phyloP scores from a whole-genome alignment of 441 rosid genomes.

The Corymbia citriodora region DNA sequence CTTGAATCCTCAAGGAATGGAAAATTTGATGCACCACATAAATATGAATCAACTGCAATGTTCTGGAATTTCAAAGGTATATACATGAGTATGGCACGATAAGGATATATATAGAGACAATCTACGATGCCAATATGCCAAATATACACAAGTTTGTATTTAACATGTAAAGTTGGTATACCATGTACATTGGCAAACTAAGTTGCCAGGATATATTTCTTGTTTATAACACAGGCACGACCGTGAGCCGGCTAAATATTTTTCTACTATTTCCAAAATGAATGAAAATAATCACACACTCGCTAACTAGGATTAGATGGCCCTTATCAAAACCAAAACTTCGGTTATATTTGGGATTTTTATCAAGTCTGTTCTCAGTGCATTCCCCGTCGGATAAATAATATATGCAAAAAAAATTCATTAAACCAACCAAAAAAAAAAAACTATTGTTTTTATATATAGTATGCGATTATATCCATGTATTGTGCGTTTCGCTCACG shows the following conservation, averaged over 20 bases:
- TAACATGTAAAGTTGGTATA: not conserved
- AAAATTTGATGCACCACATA: no score
- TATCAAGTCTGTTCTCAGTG: no score
- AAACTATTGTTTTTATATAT: no score
- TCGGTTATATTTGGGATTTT: no score
- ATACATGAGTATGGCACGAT: not conserved
- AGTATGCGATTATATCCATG: not conserved
- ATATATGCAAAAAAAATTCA: no score
- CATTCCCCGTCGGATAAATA: no score
- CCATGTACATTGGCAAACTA: not conserved
- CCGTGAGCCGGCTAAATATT: not conserved
- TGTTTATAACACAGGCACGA: not conserved
- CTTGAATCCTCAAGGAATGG: no score
- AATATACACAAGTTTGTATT: not conserved
- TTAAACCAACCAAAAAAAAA: no score
- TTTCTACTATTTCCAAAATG: not conserved
- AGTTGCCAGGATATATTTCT: not conserved
- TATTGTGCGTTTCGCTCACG: not conserved
- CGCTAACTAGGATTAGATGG: no score
- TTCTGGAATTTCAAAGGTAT: not conserved
- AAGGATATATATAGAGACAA: not conserved
- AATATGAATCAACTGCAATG: not conserved
- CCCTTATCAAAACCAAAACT: no score
- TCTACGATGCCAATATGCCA: not conserved
- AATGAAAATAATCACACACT: not conserved